Evolutionary conservation across 352 stramenopile species (phyloP).

Genomic region (Pythium utonaiense): DNA sequence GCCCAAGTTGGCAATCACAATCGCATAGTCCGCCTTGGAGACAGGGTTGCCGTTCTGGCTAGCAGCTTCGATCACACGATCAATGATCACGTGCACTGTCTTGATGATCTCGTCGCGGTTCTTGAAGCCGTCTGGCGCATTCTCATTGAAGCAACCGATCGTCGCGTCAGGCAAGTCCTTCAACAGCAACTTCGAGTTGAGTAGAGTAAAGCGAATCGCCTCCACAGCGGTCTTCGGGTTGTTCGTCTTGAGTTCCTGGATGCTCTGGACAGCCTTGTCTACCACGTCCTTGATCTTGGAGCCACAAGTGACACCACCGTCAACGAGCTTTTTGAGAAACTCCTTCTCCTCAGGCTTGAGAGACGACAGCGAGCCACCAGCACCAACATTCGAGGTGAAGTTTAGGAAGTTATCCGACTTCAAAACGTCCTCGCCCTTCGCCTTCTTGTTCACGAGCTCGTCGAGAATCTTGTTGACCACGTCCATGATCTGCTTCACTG

Average conservation of each 20-base stretch:
- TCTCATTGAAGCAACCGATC: slow-evolving; percentile 33
- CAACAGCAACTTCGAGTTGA: slow-evolving; percentile 38
- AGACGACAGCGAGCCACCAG: slow-evolving; percentile 2
- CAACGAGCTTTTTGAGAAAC: slow-evolving; percentile 37
- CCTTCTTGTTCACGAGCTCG: slow-evolving; percentile 31
- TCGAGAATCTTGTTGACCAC: slow-evolving; percentile 26
- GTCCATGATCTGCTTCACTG: slow-evolving; percentile 31
- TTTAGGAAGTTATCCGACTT: neutral
- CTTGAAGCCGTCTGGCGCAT: neutral
- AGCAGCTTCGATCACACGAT: slow-evolving; percentile 41
- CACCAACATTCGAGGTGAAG: slow-evolving; percentile 8
- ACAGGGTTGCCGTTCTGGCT: slow-evolving; percentile 33
- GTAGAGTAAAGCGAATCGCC: slow-evolving; percentile 37
- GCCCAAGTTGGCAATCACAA: slow-evolving; percentile 37
- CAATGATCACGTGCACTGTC: slow-evolving; percentile 41
- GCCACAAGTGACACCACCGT: slow-evolving; percentile 34
- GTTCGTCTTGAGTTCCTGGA: slow-evolving; percentile 37
- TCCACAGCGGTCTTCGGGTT: slow-evolving; percentile 28
- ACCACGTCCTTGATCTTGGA: slow-evolving; percentile 43
- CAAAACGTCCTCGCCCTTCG: too few relatives aligned
- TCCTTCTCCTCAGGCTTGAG: slow-evolving; percentile 28
- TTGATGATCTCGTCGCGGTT: slow-evolving; percentile 38
- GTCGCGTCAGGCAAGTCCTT: slow-evolving; percentile 43
- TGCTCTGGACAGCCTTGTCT: slow-evolving; percentile 37
- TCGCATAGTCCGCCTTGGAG: slow-evolving; percentile 31